Percentiles rank a stretch among this genome's conserved stretches.
Conservation (phyloP, 257 asterid species). For the Gynochthodes officinalis region DNA sequence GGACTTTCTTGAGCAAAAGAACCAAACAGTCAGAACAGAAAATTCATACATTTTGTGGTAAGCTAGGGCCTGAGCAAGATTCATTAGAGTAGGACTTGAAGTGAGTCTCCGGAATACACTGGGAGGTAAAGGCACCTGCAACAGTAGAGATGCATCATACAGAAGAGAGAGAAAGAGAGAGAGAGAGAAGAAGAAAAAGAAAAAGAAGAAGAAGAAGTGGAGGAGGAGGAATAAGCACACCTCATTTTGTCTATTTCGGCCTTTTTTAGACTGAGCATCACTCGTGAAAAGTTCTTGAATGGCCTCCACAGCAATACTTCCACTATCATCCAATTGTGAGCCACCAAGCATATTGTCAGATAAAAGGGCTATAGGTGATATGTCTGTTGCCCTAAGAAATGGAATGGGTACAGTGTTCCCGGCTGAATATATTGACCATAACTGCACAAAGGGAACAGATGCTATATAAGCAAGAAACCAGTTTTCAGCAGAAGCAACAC, state of each 20-base stretch:
- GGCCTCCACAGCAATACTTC: slow-evolving; percentile 73
- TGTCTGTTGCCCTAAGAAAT: slow-evolving; percentile 84
- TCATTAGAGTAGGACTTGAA: slow-evolving; percentile 87
- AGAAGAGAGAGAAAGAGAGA: not conserved
- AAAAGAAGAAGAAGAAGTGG: too few species aligned
- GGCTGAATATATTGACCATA: slow-evolving; percentile 95
- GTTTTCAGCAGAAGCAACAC: not conserved
- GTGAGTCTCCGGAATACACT: slow-evolving; percentile 74
- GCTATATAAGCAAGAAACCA: slow-evolving; percentile 2
- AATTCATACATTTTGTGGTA: slow-evolving; percentile 80
- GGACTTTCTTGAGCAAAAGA: not conserved
- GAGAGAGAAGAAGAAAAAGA: not conserved
- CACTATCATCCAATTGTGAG: slow-evolving; percentile 52
- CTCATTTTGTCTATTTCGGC: slow-evolving; percentile 90
- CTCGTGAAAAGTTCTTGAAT: slow-evolving; percentile 88
- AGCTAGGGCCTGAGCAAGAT: slow-evolving; percentile 92
- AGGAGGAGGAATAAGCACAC: slow-evolving; percentile 25
- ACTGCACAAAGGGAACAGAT: slow-evolving; percentile 39
- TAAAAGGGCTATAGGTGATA: slow-evolving; percentile 92
- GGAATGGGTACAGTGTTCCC: slow-evolving; percentile 97
- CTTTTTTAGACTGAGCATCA: slow-evolving; percentile 84
- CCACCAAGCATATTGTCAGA: slow-evolving; percentile 81
- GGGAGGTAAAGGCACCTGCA: slow-evolving; percentile 89
- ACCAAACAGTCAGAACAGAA: not conserved
- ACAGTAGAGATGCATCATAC: slow-evolving; percentile 1